Evolutionary conservation across 164 flowering plant species (phyloP), one percentile per base, ranked within the genome.

Genomic region (Kalanchoe fedtschenkoi): DNA sequence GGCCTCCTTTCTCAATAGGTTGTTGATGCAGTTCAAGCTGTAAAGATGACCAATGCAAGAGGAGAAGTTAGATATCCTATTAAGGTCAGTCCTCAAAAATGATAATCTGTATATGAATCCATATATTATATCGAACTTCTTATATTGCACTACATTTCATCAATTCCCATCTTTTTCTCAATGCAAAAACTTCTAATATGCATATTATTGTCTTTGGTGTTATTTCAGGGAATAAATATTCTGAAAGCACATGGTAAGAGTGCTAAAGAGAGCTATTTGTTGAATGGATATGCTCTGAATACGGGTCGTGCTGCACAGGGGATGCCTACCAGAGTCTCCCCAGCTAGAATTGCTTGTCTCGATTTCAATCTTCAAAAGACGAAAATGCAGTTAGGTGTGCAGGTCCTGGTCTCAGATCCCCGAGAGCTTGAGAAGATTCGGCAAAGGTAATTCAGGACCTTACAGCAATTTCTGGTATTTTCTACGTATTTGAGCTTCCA

Each of bases 231-330:
- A 60, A 91, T 95, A 60, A 95, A 89, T 71, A 80, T 95, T 64
- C 72, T 95, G 66, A 95, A 95, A 79, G 99, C 99, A 64, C 99
- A 95, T 81, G 99, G 97, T 7, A 81, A 89, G 75, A 95, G 97
- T 76, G 96, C 97, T 3, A 91, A 70, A 65, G 99, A 91, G 17
- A 95, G 97, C 71, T 91, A 86, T 65, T 68, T 95, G 66, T 71
- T 95, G 71, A 95, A 84, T 72, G 99, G 99, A 11, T 95, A 95
- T 84, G 99, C 99, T 63, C 82, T 95, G 47, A 89, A 95, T 64
- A 85, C 93, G 24, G 99, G 99, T 16, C 95, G 99, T 58, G 95
- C 99, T 66, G 95, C 97, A 44, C 96, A 95, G 76, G 99, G 99
- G 62, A 95, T 95, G 99, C 93, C 95, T 1, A 44, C 75, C 62